Evolutionary conservation across 1,284 basidiomycete genomes (phyloP), one percentile per base, ranked within the genome.

Genomic region (Ganoderma meredithae): DNA sequence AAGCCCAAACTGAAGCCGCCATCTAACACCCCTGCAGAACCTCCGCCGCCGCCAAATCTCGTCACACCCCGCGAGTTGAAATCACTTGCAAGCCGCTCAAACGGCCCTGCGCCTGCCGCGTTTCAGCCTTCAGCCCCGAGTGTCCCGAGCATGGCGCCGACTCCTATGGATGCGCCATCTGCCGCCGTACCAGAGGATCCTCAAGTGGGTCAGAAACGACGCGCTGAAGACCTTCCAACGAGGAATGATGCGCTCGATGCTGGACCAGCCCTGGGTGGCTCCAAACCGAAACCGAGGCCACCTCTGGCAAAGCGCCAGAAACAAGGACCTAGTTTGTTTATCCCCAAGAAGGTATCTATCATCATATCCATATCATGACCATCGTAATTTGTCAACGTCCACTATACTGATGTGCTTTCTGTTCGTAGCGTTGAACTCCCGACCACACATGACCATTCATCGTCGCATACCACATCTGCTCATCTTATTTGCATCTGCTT

Each of bases 221-320:
- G 69, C 12, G 71, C 72, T 40, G 72, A 67, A 5, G 75, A 74
- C 10, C 64, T 71, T 4, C 49, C 62, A 2, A 64, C 60, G 15
- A 22, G 12, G 47, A 64, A 69, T 3, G 60, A 56, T 12, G 19
- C 68, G 0, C 22, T 31, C 19, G 49, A 52, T 31, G 52, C 60
- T 15, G 41, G 39, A 3, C 59, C 63, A 31, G 39, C 64, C 1
- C 65, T 52, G 33, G 63, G 47, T 4, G 55, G 22, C 7, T 49
- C 65, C 10, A 67, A 75, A 69, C 61, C 69, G 47, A 65, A 64
- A 62, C 70, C 74, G 31, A 64, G 68, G 60, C 60, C 73, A 44
- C 73, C 73, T 31, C 70, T 69, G 9, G 72, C 65, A 15, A 79
- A 79, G 62, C 76, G 77, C 25, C 75, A 74, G 13, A 80, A 79